These are phyloP conservation scores for Pichia kudriavzevii DNA, from an alignment of 1,139 yeast genomes.

Conservation along the genomic window DNA sequence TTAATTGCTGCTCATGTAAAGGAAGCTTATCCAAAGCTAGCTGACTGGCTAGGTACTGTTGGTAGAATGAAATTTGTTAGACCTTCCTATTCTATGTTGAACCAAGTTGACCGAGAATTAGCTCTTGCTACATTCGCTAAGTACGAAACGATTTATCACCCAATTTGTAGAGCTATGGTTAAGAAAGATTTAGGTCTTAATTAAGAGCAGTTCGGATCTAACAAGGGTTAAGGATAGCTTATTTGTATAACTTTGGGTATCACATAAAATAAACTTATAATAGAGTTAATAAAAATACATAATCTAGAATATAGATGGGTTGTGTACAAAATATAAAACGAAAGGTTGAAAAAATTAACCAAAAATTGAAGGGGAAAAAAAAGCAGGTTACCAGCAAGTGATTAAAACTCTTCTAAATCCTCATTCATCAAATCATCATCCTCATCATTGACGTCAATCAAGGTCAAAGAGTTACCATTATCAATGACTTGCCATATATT, in stretches of 20 bases:
- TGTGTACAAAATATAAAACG: too few relatives aligned
- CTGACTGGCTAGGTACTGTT: slow-evolving; percentile 82
- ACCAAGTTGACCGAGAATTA: slow-evolving; percentile 53
- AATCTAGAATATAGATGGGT: too few relatives aligned
- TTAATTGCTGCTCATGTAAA: slow-evolving; percentile 44
- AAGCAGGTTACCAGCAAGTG: too few relatives aligned
- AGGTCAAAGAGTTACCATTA: slow-evolving; percentile 48
- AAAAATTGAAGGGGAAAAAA: too few relatives aligned
- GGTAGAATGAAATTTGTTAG: slow-evolving; percentile 95
- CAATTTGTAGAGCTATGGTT: slow-evolving; percentile 76
- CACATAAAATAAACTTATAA: too few relatives aligned
- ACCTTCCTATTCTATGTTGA: slow-evolving; percentile 68
- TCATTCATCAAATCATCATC: too few relatives aligned
- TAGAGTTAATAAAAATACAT: too few relatives aligned
- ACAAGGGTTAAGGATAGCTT: too few relatives aligned
- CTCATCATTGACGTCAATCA: slow-evolving; percentile 22
- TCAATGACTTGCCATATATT: slow-evolving; percentile 75
- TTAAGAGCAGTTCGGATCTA: slow-evolving; percentile 1
- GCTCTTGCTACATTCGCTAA: slow-evolving; percentile 61
- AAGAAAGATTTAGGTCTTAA: slow-evolving; percentile 47
- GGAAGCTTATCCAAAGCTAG: slow-evolving; percentile 44
- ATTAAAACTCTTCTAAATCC: too few relatives aligned
- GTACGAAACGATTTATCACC: slow-evolving; percentile 62
- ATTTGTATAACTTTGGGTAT: too few relatives aligned
- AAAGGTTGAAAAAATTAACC: too few relatives aligned